A percentile compares a stretch with the other conserved stretches of the same genome.
phyloP scores from a whole-genome alignment of 352 stramenopile genomes.

The Globisporangium middletonii region DNA sequence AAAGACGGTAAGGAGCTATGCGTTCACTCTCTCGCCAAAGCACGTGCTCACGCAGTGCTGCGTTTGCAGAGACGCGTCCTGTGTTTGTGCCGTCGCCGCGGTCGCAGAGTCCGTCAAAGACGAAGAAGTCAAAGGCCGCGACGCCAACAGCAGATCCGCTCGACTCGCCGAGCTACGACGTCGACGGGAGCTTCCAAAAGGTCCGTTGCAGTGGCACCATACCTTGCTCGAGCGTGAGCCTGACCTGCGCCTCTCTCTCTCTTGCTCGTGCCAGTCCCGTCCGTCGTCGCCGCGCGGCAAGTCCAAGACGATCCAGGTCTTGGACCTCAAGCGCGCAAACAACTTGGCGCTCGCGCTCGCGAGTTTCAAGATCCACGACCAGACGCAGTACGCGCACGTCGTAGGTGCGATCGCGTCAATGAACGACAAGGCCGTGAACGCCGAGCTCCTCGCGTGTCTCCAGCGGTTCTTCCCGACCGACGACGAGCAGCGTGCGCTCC shows the following conservation, averaged over 20 bases:
- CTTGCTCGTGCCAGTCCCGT: conserved; percentile 27
- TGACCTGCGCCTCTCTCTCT: conserved; percentile 1
- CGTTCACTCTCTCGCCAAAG: background rate
- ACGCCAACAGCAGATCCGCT: conserved; percentile 8
- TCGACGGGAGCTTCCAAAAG: conserved; percentile 53
- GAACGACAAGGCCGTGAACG: conserved; percentile 49
- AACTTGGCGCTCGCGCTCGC: conserved; percentile 67
- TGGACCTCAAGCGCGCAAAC: conserved; percentile 77
- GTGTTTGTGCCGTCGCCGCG: conserved; percentile 49
- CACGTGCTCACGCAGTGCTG: conserved; percentile 2
- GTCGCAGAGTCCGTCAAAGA: conserved; percentile 26
- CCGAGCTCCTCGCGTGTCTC: conserved; percentile 57
- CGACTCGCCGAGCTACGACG: conserved; percentile 5
- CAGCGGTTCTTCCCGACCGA: conserved; percentile 73
- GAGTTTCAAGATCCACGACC: conserved; percentile 72
- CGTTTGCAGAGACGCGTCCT: conserved; percentile 32
- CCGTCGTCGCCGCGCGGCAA: conserved; percentile 65
- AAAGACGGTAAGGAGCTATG: conserved; percentile 31
- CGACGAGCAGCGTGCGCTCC: conserved; percentile 45
- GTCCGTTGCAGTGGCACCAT: conserved; percentile 15
- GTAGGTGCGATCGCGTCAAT: conserved; percentile 50
- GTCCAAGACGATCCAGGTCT: conserved; percentile 67
- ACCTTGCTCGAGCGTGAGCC: background rate
- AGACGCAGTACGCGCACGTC: conserved; percentile 45
- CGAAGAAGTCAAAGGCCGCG: conserved; percentile 4